phyloP scores from a whole-genome alignment of 2,329 filamentous ascomycete genomes.

The Aciculosporium take region DNA sequence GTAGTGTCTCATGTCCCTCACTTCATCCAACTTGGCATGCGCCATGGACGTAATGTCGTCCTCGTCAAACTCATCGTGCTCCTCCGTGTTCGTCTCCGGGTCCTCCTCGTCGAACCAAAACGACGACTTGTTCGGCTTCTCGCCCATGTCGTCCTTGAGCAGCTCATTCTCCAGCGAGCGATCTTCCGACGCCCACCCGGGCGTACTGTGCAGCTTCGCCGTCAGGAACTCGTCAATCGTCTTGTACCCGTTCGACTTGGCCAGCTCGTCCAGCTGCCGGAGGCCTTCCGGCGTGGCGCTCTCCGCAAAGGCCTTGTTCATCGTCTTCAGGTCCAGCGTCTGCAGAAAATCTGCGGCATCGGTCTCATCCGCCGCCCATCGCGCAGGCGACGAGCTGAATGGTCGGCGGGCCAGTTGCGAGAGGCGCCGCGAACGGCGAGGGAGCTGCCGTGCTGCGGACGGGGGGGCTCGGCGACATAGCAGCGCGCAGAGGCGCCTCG shows the following conservation, averaged over 20 bases:
- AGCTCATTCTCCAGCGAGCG: slow-evolving; percentile 19
- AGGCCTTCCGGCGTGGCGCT: slow-evolving; percentile 18
- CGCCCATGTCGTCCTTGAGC: slow-evolving; percentile 16
- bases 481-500: slow-evolving; percentile 22
- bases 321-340: slow-evolving; percentile 16
- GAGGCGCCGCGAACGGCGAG: slow-evolving; percentile 13
- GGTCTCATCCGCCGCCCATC: slow-evolving; percentile 11
- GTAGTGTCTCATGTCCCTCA: slow-evolving; percentile 80
- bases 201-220: slow-evolving; percentile 14
- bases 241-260: slow-evolving; percentile 20
- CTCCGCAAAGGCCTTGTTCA: slow-evolving; percentile 18
- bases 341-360: slow-evolving; percentile 10
- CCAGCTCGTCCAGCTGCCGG: slow-evolving; percentile 21
- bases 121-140: slow-evolving; percentile 21
- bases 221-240: slow-evolving; percentile 20
- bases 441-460: slow-evolving; percentile 11
- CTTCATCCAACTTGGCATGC: slow-evolving; percentile 76
- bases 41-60: slow-evolving; percentile 75
- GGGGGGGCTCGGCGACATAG: slow-evolving; percentile 18
- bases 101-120: slow-evolving; percentile 40
- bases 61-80: slow-evolving; percentile 53
- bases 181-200: slow-evolving; percentile 19
- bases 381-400: slow-evolving; percentile 19
- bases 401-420: slow-evolving; percentile 14
- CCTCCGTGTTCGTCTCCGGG: slow-evolving; percentile 32